A percentile compares a stretch with the other conserved stretches of the same genome.
phyloP scores from a whole-genome alignment of 345 rosid species.

The Eutrema yunnanense region DNA sequence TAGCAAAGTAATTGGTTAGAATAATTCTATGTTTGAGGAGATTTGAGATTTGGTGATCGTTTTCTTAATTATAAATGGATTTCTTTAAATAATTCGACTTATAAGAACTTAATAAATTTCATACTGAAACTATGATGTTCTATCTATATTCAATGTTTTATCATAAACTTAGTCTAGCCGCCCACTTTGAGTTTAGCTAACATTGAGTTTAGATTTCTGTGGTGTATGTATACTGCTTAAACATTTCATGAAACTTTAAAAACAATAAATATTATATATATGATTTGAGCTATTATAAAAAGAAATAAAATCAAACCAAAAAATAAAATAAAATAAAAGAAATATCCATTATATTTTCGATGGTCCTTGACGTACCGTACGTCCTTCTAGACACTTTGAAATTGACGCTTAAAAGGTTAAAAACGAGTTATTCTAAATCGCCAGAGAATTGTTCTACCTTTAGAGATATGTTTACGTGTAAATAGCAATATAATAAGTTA shows the following conservation, averaged over 20 bases:
- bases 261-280: background rate
- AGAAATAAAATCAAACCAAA: background rate
- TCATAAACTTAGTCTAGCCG: background rate
- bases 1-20: no score
- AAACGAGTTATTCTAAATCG: background rate
- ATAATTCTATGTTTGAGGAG: no score
- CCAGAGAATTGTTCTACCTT: background rate
- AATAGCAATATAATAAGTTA: background rate
- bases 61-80: no score
- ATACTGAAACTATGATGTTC: background rate
- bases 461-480: slow-evolving; percentile 19
- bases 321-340: background rate
- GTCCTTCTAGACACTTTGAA: background rate
- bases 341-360: background rate
- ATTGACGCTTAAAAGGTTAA: background rate
- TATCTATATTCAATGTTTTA: background rate
- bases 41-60: no score
- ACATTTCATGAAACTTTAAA: slow-evolving; percentile 6
- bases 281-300: background rate
- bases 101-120: background rate
- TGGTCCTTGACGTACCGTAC: background rate
- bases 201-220: background rate
- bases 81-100: background rate
- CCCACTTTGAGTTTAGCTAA: background rate
- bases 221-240: background rate